Evolutionary conservation across 208 protist genomes (phyloP).

Genomic region (Crithidia mellificae): DNA sequence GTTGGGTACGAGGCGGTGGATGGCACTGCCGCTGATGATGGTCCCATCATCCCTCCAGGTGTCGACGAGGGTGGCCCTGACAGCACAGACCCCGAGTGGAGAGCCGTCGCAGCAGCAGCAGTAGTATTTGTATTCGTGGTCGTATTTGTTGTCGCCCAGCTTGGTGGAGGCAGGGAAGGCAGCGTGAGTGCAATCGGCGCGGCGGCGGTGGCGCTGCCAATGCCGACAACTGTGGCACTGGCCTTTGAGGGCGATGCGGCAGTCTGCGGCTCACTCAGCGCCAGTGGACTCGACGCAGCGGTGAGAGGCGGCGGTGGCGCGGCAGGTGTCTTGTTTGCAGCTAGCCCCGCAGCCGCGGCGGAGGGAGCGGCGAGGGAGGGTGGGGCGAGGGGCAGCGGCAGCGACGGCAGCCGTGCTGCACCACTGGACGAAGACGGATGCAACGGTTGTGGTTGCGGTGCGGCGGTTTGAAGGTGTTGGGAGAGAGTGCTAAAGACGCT

Average conservation of each 20-base stretch:
- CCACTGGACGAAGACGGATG: too few species aligned
- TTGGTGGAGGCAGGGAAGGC: conserved; percentile 27
- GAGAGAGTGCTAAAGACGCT: conserved; percentile 85
- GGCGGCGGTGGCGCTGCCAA: not conserved
- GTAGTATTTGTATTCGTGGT: not conserved
- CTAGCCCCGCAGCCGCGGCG: too few species aligned
- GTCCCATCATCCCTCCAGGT: too few species aligned
- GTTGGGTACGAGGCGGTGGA: not conserved
- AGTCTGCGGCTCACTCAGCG: not conserved
- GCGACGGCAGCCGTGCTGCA: not conserved
- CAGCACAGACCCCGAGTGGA: too few species aligned
- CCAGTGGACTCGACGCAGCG: not conserved
- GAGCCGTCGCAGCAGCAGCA: not conserved
- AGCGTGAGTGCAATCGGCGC: not conserved
- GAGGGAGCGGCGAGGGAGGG: not conserved
- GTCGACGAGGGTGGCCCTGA: too few species aligned
- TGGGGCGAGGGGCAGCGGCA: conserved; percentile 6
- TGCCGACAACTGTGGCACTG: not conserved
- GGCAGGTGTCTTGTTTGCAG: too few species aligned
- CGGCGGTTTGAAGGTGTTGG: conserved; percentile 55
- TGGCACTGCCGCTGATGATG: too few species aligned
- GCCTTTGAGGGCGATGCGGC: not conserved
- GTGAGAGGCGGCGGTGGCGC: too few species aligned
- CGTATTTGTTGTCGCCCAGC: conserved; percentile 9
- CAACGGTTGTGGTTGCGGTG: not conserved